Evolutionary conservation across 441 rosid species (phyloP), one percentile per base, ranked within the genome.

Genomic region (Erysimum cheiri): DNA sequence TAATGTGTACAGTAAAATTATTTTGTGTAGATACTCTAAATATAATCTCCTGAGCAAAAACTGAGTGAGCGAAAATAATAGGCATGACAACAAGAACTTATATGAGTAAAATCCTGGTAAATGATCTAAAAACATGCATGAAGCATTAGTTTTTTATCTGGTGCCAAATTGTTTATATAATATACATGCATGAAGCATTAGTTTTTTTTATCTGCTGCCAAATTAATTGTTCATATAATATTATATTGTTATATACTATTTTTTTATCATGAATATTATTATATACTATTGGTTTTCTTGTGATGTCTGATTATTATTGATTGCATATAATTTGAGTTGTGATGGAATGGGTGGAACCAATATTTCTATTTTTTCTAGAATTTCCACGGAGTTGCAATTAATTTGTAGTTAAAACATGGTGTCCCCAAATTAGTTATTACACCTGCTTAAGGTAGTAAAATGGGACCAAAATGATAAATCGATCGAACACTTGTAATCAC

Each of bases 401-500:
- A 47, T 29, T 22, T 40, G 47, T 41, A 66, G 35, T 59, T 50
- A 50, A 33, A 59, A 50, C 6, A 40, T n/a, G n/a, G 24, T 22
- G 24, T 41, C 62, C 62, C 32, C n/a, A 28, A 50, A 24, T 67
- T 67, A 66, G 72, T 73, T 39, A 59, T 32, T 41, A 41, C 37
- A 49, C 55, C 56, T 65, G 48, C 39, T 59, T 59, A 50, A 41
- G 26, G 62, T 50, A 50, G 14, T 32, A 22, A 58, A 28, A 59
- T 32, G 77, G 72, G 72, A 66, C 77, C 60, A 55, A 57, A 58
- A 49, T 13, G 41, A 58, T 8, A 29, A 2, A 66, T 39, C 28
- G n/a, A 50, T 15, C 72, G 41, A 66, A 60, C 72, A 73, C 56
- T 66, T 60, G 72, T 67, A 33, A 60, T 7, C 67, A 50, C 49